Evolutionary conservation across 441 rosid genomes (phyloP).

Genomic region (Metrosideros polymorpha): DNA sequence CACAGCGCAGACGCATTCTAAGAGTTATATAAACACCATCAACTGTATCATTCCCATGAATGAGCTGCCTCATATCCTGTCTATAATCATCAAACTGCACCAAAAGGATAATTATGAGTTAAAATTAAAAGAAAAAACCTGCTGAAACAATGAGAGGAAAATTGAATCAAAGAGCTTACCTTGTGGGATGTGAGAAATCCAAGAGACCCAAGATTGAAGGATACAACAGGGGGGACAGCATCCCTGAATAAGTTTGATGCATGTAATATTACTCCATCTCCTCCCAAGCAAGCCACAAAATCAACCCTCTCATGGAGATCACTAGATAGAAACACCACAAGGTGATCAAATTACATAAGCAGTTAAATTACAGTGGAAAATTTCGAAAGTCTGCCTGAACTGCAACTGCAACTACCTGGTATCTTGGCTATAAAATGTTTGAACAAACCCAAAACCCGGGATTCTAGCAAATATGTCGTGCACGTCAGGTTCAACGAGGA

Average conservation of each 20-base stretch:
- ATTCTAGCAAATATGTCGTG: conserved; percentile 96
- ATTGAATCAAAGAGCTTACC: conserved; percentile 33
- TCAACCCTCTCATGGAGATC: conserved; percentile 98
- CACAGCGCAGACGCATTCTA: conserved; percentile 87
- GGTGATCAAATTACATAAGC: background rate
- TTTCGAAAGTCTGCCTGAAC: background rate
- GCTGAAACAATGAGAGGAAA: conserved; percentile 1
- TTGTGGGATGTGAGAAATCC: conserved; percentile 95
- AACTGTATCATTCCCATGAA: conserved; percentile 70
- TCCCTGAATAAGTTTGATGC: conserved; percentile 92
- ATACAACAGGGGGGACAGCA: conserved; percentile 93
- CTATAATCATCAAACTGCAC: conserved; percentile 72
- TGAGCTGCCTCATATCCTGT: conserved; percentile 75
- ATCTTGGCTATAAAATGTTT: conserved; percentile 96
- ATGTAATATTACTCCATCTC: conserved; percentile 95
- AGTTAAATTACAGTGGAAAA: background rate
- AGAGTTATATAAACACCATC: conserved; percentile 98
- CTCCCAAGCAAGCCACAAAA: conserved; percentile 96
- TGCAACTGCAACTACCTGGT: conserved; percentile 41
- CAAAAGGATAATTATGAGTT: conserved; percentile 1
- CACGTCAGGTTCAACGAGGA: conserved; percentile 95
- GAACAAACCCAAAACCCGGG: conserved; percentile 96
- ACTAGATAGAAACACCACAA: conserved; percentile 25
- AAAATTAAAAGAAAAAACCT: background rate
- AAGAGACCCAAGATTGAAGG: conserved; percentile 95